Base-by-base conservation (phyloP, 208 protist genomes). In the Leishmania tropica region DNA sequence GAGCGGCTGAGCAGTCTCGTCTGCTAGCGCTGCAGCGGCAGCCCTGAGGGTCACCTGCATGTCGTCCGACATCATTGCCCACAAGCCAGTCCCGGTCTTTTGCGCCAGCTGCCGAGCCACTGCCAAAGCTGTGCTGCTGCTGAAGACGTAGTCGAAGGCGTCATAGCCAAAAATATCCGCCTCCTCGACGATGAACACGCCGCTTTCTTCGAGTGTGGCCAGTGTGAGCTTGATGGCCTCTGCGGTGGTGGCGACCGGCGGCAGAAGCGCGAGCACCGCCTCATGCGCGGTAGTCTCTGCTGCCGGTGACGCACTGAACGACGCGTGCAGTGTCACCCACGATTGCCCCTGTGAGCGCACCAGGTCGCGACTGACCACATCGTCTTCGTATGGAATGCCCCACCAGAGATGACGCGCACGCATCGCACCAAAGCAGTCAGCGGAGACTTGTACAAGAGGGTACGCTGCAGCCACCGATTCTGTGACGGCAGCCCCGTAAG, bases 191-290 rank as follows among this genome's bases (percentile, higher is more conserved):
- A 96, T 45, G 1, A 48, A n/a, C 15, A 91, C 75, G 31, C 78
- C 80, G 24, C 51, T 86, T 24, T 83, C 67, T 47, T 60, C 71
- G 53, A 95, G 78, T 47, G 81, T 82, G n/a, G 88, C 64, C 42
- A 60, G 75, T 47, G 93, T 83, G 28, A 84, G 74, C 48, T 76
- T 60, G 48, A 94, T 83, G 11, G 81, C 75, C 24, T 78, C 47
- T 15, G 58, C 72, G n/a, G 86, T 90, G 31, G 84, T 58, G 15
- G 89, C 81, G 72, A 81, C 87, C 31, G 91, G 89, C 40, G 89
- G 86, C n/a, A 96, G 85, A 10, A 96, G 76, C 47, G 76, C 78
- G 48, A 96, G 80, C 37, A 95, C 85, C 5, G 83, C 83, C 88
- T 90, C 81, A 58, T 92, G 87, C 73, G 42, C 53, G 17, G 48